Percentiles rank a stretch among this genome's conserved stretches.
Evolutionary conservation across 2,329 filamentous ascomycete genomes (phyloP).

Genomic region (Hysterium pulicare): DNA sequence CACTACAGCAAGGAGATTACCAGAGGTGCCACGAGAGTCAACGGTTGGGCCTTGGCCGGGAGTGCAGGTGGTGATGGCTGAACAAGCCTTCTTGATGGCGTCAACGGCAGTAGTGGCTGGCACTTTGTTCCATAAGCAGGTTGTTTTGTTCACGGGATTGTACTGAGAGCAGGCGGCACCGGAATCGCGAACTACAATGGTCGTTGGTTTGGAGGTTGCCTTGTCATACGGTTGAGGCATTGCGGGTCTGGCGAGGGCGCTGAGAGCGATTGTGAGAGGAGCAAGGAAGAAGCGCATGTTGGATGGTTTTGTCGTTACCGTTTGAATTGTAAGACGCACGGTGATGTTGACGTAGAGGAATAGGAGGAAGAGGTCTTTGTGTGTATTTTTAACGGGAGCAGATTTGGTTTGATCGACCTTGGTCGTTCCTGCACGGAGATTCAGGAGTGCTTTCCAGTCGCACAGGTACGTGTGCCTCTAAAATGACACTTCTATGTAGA

Average conservation of each 20-base stretch:
- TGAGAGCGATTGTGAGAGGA: not conserved
- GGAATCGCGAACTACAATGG: too few species aligned
- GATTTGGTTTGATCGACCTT: too few species aligned
- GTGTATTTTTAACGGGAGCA: too few species aligned
- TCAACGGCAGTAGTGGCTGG: not conserved
- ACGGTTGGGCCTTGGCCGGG: not conserved
- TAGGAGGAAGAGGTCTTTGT: too few species aligned
- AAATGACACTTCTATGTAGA: too few species aligned
- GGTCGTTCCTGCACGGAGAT: too few species aligned
- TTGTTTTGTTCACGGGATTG: not conserved
- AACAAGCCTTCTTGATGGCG: not conserved
- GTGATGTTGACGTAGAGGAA: too few species aligned
- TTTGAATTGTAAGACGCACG: too few species aligned
- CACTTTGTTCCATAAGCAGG: not conserved
- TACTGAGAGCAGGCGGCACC: not conserved
- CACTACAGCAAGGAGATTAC: not conserved
- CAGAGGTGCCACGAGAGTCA: not conserved
- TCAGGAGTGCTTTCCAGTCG: too few species aligned
- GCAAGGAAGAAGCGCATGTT: constrained; percentile 1
- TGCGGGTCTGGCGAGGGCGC: not conserved
- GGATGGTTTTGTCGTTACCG: not conserved
- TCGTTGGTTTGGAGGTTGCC: too few species aligned
- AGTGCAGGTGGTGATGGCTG: not conserved
- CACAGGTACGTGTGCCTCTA: too few species aligned
- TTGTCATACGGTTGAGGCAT: not conserved